Evolutionary conservation across 805 yeast genomes (phyloP).

Genomic region (Cyberlindnera xylosilytica): DNA sequence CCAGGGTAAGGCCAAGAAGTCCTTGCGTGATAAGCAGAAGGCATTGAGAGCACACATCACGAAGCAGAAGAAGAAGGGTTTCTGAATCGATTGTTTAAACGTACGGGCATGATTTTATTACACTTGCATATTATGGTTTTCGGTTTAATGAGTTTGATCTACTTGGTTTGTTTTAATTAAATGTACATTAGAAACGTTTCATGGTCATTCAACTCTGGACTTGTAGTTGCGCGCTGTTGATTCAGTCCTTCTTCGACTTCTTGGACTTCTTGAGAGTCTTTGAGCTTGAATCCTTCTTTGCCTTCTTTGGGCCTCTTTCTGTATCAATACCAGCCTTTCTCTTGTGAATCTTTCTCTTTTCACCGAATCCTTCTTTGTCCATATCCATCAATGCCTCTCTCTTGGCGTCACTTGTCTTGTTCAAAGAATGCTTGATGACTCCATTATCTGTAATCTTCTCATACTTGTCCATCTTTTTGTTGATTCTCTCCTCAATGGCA

Average conservation of each 20-base stretch:
- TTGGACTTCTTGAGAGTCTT: conserved; percentile 8
- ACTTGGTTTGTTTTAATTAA: background rate
- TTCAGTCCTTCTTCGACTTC: conserved; percentile 7
- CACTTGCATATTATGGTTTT: background rate
- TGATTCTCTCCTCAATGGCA: conserved; percentile 83
- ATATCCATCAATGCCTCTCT: conserved; percentile 90
- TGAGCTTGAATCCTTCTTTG: background rate
- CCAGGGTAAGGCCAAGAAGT: conserved; percentile 88
- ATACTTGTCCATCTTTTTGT: conserved; percentile 74
- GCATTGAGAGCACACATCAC: conserved; percentile 80
- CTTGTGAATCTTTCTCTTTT: conserved; percentile 52
- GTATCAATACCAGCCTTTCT: conserved; percentile 23
- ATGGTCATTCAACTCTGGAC: background rate
- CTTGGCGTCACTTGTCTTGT: conserved; percentile 73
- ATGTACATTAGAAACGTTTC: conserved; percentile 8
- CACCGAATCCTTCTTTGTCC: conserved; percentile 90
- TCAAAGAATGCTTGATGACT: conserved; percentile 70
- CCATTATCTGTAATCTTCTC: conserved; percentile 69
- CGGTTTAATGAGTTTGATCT: background rate
- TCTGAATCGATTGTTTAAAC: conserved; percentile 29
- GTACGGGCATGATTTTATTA: background rate
- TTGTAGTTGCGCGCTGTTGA: no score
- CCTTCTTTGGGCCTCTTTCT: conserved; percentile 4
- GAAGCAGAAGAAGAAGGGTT: conserved; percentile 88
- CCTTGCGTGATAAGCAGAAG: conserved; percentile 87